Conservation (phyloP, 495 filamentous ascomycete genomes). For the Aspergillus hancockii region DNA sequence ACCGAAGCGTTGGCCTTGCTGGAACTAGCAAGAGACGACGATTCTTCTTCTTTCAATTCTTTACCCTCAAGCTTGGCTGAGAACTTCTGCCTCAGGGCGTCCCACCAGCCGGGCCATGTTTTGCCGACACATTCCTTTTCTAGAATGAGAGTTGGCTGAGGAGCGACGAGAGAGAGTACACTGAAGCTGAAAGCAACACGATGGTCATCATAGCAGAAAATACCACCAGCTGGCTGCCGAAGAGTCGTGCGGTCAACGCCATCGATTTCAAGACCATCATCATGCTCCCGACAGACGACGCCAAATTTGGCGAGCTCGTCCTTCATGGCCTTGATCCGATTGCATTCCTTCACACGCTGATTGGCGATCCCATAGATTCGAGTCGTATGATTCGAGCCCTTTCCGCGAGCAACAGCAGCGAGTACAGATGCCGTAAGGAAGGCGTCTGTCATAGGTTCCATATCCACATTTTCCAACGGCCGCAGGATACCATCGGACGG, state of each 20-base stretch:
- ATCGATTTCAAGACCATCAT: conserved; percentile 87
- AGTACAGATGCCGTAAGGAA: conserved; percentile 94
- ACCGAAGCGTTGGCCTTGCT: conserved; percentile 61
- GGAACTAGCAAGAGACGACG: conserved; percentile 24
- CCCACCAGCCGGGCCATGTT: conserved; percentile 99
- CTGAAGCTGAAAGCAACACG: conserved; percentile 98
- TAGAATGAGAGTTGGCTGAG: conserved; percentile 71
- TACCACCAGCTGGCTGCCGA: conserved; percentile 60
- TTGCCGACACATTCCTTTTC: conserved; percentile 94
- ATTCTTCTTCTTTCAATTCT: conserved; percentile 55
- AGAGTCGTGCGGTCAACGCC: conserved; percentile 65
- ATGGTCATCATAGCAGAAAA: conserved; percentile 97
- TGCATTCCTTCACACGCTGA: conserved; percentile 97
- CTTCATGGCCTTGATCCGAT: conserved; percentile 95
- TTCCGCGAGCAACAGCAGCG: conserved; percentile 80
- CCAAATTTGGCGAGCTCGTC: conserved; percentile 96
- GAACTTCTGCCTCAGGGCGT: conserved; percentile 76
- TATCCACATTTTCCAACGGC: conserved; percentile 77
- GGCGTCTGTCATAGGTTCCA: conserved; percentile 99
- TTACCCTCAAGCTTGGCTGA: conserved; percentile 69
- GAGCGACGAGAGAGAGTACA: conserved; percentile 78
- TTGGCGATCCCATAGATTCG: conserved; percentile 96
- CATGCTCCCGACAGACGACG: conserved; percentile 80
- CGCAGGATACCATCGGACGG: conserved; percentile 72
- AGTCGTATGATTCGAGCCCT: conserved; percentile 59